Evolutionary conservation across 495 filamentous ascomycete species (phyloP).

Genomic region (Penicillium macrosclerotiorum): DNA sequence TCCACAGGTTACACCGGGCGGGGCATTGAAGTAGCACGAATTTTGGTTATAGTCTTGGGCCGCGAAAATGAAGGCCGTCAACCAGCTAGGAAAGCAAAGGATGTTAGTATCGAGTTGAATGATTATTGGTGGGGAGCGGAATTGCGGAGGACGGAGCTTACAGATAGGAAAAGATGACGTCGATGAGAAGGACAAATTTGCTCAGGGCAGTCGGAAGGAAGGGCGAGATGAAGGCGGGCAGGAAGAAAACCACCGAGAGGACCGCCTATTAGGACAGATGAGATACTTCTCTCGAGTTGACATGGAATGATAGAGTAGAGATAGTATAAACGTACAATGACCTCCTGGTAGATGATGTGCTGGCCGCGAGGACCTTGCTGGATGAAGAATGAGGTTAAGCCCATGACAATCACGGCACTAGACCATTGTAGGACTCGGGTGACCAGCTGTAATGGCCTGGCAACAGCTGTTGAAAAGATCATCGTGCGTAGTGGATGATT

Average conservation of each 20-base stretch:
- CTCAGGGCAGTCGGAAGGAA: slow-evolving; percentile 41
- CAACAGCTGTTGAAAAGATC: slow-evolving; percentile 26
- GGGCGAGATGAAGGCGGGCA: slow-evolving; percentile 54
- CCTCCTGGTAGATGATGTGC: slow-evolving; percentile 53
- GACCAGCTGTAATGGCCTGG: slow-evolving; percentile 37
- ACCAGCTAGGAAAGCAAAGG: slow-evolving; percentile 44
- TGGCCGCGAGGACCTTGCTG: slow-evolving; percentile 34
- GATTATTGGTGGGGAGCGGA: not conserved
- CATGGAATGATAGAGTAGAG: not conserved
- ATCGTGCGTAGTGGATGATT: too few species aligned
- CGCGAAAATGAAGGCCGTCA: slow-evolving; percentile 59
- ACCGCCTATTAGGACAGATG: slow-evolving; percentile 37
- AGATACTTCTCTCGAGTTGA: not conserved
- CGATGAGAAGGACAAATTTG: slow-evolving; percentile 51
- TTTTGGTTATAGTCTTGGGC: slow-evolving; percentile 52
- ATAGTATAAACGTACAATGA: slow-evolving; percentile 47
- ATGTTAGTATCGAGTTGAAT: slow-evolving; percentile 12
- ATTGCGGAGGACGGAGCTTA: slow-evolving; percentile 12
- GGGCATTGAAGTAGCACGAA: slow-evolving; percentile 31
- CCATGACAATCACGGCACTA: slow-evolving; percentile 60
- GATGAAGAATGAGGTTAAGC: slow-evolving; percentile 57
- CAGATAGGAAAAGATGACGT: slow-evolving; percentile 63
- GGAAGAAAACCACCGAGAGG: slow-evolving; percentile 57
- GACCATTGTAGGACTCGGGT: slow-evolving; percentile 47
- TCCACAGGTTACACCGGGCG: slow-evolving; percentile 28